Conservation (phyloP, 2,329 filamentous ascomycete genomes). For the Chaetomiaceae sp. region DNA sequence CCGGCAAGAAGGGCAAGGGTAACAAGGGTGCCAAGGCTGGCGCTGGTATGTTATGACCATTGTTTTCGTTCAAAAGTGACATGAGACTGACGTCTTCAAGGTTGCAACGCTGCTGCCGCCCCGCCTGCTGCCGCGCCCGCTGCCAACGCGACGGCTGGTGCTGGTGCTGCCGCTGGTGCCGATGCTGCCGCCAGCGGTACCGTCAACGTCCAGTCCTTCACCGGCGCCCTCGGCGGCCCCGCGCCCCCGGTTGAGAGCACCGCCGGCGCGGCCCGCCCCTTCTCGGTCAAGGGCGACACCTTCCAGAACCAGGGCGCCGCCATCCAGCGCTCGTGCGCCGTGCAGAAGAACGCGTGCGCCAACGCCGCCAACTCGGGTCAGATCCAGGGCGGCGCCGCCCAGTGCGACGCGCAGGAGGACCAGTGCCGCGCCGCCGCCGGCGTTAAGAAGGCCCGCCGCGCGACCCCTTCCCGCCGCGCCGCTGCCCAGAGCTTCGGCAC, state of each 20-base stretch:
- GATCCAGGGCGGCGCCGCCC: conserved; percentile 31
- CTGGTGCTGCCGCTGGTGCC: conserved; percentile 18
- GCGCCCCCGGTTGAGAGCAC: conserved; percentile 37
- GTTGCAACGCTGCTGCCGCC: neutral
- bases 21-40: conserved; percentile 10
- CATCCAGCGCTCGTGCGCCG: conserved; percentile 42
- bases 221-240: conserved; percentile 37
- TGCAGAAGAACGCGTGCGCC: conserved; percentile 46
- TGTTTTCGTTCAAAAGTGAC: too few relatives aligned
- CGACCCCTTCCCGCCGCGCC: conserved; percentile 22
- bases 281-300: conserved; percentile 48
- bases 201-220: conserved; percentile 40
- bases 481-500: conserved; percentile 36
- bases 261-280: conserved; percentile 34
- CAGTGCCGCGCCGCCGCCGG: conserved; percentile 29
- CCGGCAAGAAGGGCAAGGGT: neutral
- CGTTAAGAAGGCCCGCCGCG: conserved; percentile 12
- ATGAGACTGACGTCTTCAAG: too few relatives aligned
- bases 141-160: neutral
- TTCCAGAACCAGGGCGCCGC: conserved; percentile 45
- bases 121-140: neutral
- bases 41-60: conserved; percentile 1
- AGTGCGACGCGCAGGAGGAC: conserved; percentile 39
- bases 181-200: conserved; percentile 17
- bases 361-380: conserved; percentile 42